Base-by-base conservation (phyloP, 768 basidiomycete species). In the Serendipita vermifera region DNA sequence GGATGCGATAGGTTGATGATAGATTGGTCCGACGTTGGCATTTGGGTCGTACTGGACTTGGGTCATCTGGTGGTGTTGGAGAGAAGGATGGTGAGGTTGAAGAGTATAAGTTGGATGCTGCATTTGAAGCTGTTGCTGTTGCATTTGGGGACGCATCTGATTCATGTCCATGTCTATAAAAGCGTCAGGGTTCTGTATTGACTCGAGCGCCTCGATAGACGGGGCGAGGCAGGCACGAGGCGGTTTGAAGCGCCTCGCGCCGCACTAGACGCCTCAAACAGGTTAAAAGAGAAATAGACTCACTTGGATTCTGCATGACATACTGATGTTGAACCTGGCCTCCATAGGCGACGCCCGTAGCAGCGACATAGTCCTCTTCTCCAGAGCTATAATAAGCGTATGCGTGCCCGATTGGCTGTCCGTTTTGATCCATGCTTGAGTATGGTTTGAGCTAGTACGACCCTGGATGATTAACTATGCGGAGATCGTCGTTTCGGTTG, bases 1-100 rank as follows among this genome's bases (percentile, higher is more conserved):
- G 66, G 87, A 83, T 63, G 86, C 68, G 15, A 51, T 51, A 15
- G 46, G 4, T 26, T 51, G 46, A 26, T 51, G 46, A 26, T 51
- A 51, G 46, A 51, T 29, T 9, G 29, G 20, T 7, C 20, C 46
- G 3, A 29, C 24, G 9, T 14, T 51, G n/a, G 5, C n/a, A 29
- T 20, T 29, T 29, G 29, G 20, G 2, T 20, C 20, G 29, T 51
- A 51, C 2, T 15, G 15, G 9, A 51, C 46, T 15, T 51, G 46
- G 22, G 46, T 26, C 22, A 51, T n/a, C n/a, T n/a, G n/a, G n/a
- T n/a, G n/a, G n/a, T n/a, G 20, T 51, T 20, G 20, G 7, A 51
- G 15, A 1, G 46, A 51, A 29, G 20, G 20, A 26, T 51, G 46
- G 9, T n/a, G n/a, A n/a, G n/a, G n/a, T n/a, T 36, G 35, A 20